These are phyloP conservation scores for Cynanchum wilfordii DNA, from an alignment of 257 asterid species.

Conservation along the genomic window DNA sequence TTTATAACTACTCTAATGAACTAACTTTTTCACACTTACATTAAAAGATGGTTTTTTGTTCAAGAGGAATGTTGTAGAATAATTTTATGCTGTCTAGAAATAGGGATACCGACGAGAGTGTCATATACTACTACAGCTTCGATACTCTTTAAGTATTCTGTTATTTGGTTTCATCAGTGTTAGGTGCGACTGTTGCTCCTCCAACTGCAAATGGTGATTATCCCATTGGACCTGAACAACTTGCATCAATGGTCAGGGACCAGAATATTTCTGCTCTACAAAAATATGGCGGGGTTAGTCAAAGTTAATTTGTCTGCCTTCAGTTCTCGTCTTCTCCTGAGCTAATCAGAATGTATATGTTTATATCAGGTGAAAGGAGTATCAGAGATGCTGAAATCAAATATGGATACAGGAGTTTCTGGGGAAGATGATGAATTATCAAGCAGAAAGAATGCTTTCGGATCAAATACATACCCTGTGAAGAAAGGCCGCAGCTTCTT, in stretches of 20 bases:
- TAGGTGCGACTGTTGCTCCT: conserved; percentile 63
- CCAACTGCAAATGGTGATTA: conserved; percentile 58
- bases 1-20: not conserved
- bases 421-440: conserved; percentile 53
- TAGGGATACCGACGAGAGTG: not conserved
- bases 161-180: conserved; percentile 36
- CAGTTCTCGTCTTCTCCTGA: not conserved
- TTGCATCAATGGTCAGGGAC: conserved; percentile 69
- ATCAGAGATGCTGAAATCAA: conserved; percentile 57
- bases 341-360: conserved; percentile 6
- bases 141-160: conserved; percentile 18
- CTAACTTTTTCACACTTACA: not conserved
- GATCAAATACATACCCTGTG: conserved; percentile 86
- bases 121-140: not conserved
- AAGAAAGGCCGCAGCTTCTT: conserved; percentile 77
- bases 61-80: not conserved
- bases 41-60: not conserved
- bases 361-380: conserved; percentile 62
- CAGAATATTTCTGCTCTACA: conserved; percentile 59
- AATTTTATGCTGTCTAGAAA: not conserved
- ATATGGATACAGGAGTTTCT: conserved; percentile 51
- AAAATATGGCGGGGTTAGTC: conserved; percentile 82
- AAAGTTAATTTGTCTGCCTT: conserved; percentile 6
- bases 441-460: conserved; percentile 54
- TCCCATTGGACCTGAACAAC: conserved; percentile 66